phyloP scores from a whole-genome alignment of 495 filamentous ascomycete species.

The Trichoderma erinaceum region DNA sequence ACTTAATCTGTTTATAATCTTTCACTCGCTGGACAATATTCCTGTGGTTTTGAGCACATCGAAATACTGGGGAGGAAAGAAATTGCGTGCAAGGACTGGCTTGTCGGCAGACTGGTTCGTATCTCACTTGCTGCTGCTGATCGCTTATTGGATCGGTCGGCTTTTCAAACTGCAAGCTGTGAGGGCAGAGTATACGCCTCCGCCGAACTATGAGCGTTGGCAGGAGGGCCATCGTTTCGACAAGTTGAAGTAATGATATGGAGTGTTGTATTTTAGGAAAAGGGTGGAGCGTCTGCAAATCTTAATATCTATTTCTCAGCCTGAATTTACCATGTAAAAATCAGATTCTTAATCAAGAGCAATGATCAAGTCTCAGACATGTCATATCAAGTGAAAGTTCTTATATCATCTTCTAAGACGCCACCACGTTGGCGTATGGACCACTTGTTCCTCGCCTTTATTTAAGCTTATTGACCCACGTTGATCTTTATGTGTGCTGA shows the following conservation, averaged over 20 bases:
- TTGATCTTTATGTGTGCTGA: not conserved
- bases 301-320: no score
- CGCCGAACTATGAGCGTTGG: not conserved
- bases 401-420: not conserved
- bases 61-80: not conserved
- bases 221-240: not conserved
- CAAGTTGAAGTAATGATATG: constrained; percentile 1
- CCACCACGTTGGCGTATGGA: not conserved
- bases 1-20: not conserved
- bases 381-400: not conserved
- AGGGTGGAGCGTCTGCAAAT: no score
- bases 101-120: constrained; percentile 4
- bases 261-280: not conserved
- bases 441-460: not conserved
- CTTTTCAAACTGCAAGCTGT: not conserved
- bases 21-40: not conserved
- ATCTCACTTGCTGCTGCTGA: not conserved
- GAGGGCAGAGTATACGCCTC: not conserved
- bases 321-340: no score
- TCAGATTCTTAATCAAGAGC: no score
- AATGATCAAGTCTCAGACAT: not conserved
- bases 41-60: constrained; percentile 1
- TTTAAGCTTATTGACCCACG: not conserved
- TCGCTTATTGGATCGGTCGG: not conserved
- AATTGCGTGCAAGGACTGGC: not conserved